phyloP scores from a whole-genome alignment of 495 filamentous ascomycete genomes.

The Neurospora sp. region DNA sequence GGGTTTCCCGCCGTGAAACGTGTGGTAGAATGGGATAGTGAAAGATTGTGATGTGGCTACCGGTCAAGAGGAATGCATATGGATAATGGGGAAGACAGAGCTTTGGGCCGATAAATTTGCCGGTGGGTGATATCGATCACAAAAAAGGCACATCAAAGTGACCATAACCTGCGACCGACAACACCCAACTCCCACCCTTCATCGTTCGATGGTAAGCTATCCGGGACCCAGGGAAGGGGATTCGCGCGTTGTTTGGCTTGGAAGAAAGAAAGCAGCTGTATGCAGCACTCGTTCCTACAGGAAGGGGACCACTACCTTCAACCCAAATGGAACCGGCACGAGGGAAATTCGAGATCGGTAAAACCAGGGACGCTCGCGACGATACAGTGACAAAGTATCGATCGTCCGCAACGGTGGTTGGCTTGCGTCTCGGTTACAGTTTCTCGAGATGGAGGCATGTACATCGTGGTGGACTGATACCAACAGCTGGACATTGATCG shows the following conservation, averaged over 20 bases:
- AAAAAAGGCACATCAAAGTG: not conserved
- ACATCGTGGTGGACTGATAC: not conserved
- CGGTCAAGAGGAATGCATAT: not conserved
- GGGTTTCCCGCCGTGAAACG: not conserved
- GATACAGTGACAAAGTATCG: not conserved
- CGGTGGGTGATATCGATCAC: not conserved
- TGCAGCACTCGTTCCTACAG: not conserved
- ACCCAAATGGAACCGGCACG: not conserved
- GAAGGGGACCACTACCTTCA: not conserved
- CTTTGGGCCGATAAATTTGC: not conserved
- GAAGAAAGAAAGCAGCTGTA: not conserved
- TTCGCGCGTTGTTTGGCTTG: not conserved
- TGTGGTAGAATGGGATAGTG: not conserved
- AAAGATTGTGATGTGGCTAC: not conserved
- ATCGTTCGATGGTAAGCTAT: not conserved
- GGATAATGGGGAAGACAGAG: not conserved
- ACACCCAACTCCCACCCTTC: not conserved
- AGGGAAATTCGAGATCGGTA: not conserved
- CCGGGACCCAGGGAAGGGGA: not conserved
- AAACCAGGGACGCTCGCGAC: not conserved
- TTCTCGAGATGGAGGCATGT: not conserved
- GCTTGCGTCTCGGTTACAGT: not conserved
- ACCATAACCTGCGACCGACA: not conserved
- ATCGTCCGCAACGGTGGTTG: not conserved
- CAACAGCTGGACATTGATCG: not conserved